A percentile compares a stretch with the other conserved stretches of the same genome.
phyloP scores from a whole-genome alignment of 2,329 filamentous ascomycete species.

The Aspergillus novofumigatus region DNA sequence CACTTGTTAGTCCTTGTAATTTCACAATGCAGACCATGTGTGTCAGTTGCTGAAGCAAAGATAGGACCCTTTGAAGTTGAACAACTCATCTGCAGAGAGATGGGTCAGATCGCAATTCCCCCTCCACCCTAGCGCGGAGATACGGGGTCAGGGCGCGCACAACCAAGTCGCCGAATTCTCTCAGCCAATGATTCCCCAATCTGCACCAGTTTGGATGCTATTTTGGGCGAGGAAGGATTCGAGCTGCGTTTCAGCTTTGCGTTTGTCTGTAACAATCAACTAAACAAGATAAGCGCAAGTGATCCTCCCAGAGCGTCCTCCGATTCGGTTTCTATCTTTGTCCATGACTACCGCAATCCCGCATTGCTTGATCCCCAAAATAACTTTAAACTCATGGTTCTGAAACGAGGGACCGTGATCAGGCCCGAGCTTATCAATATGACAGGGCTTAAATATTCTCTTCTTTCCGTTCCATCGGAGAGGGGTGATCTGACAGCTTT shows the following conservation, averaged over 20 bases:
- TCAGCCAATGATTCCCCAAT: neutral
- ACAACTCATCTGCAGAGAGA: neutral
- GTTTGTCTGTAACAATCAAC: neutral
- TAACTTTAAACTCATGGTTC: conserved; percentile 6
- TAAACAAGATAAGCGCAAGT: neutral
- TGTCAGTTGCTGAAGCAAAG: neutral
- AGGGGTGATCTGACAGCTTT: neutral
- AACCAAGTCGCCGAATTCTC: neutral
- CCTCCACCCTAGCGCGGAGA: neutral
- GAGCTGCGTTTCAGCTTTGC: neutral
- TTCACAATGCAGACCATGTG: neutral
- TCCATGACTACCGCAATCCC: neutral
- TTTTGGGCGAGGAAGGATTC: neutral
- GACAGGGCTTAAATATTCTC: neutral
- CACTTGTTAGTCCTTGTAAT: neutral
- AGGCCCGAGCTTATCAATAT: neutral
- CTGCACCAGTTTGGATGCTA: neutral
- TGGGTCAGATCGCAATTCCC: neutral
- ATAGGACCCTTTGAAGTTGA: neutral
- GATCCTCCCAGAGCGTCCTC: neutral
- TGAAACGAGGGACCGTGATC: conserved; percentile 5
- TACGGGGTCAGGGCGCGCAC: neutral
- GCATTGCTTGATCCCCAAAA: conserved; percentile 10
- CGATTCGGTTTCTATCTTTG: neutral
- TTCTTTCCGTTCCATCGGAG: neutral